Conservation (phyloP, 2,329 filamentous ascomycete species). For the Dothideomycetes sp. region DNA sequence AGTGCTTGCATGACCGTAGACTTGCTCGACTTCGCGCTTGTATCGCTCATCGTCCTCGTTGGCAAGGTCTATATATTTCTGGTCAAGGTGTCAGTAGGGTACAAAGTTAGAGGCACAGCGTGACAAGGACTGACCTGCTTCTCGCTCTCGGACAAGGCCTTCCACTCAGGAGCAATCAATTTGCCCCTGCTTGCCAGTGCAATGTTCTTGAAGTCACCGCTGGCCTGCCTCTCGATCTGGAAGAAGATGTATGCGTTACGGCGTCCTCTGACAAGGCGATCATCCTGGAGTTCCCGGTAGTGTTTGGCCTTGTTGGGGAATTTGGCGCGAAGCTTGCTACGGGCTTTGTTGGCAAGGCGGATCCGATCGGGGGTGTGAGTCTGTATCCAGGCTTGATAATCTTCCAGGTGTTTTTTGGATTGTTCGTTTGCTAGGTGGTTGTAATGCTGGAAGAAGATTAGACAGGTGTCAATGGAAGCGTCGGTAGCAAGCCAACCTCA, state of each 20-base stretch:
- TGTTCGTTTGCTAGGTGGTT: constrained; percentile 39
- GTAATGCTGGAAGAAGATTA: constrained; percentile 33
- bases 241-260: constrained; percentile 32
- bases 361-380: constrained; percentile 47
- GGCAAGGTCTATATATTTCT: constrained; percentile 5
- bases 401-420: constrained; percentile 30
- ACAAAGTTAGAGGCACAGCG: no score
- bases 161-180: constrained; percentile 37
- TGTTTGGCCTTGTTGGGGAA: constrained; percentile 1
- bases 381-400: constrained; percentile 44
- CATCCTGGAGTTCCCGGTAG: constrained; percentile 35
- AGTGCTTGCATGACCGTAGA: constrained; percentile 3
- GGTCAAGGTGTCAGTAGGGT: no score
- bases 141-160: constrained; percentile 31
- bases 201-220: constrained; percentile 42
- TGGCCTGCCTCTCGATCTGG: constrained; percentile 29
- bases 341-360: constrained; percentile 47
- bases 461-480: constrained; percentile 7
- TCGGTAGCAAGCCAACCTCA: constrained; percentile 27
- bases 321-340: constrained; percentile 23
- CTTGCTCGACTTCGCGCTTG: background rate
- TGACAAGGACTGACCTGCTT: no score
- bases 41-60: constrained; percentile 1
- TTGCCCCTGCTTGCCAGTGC: constrained; percentile 25
- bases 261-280: constrained; percentile 39